Evolutionary conservation across 805 yeast genomes (phyloP), one percentile per base, ranked within the genome.

Genomic region (Kuraishia hungarica): DNA sequence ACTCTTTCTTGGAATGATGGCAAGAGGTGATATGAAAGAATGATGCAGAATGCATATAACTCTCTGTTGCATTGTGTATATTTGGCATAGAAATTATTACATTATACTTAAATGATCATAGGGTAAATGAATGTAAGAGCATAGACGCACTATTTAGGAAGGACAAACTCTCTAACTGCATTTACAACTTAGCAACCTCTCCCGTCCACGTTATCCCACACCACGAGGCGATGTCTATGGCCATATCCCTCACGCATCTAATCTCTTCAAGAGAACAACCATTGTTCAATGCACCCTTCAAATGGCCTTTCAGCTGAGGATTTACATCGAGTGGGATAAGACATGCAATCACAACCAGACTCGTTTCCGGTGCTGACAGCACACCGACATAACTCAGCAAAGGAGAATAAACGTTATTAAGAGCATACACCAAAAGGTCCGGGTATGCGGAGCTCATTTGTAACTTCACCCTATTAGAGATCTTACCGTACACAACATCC

Each of bases 301-400:
- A 75, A 66, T 92, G 97, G 0, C 97, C 97, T 69, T 89, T 88
- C 60, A 92, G 75, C 63, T 92, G 97, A 0, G 97, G 96, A 61
- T 88, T 89, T 11, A 92, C 97, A 67, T 92, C 96, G 65, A 89
- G 97, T 1, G 97, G 97, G 11, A 92, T 83, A 60, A 92, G 75
- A 58, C 93, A 78, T 0, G 96, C 84, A 19, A 92, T 80, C 1
- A 92, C 82, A 35, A 89, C 84, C 56, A 89, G 65, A 35, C 93
- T 83, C 1, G 97, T 86, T 59, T 90, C 96, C 59, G 74, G 76
- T 1, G 87, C 83, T 2, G 75, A 64, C 28, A 92, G 69, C 1
- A 89, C 76, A 2, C 76, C 84, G 19, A 83, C 79, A 66, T 71
- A 86, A 21, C 96, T 85, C 57, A 92, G 75, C 39, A 92, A 69